Percentiles rank a stretch among this genome's conserved stretches.
Evolutionary conservation across 2,329 filamentous ascomycete genomes (phyloP).

Genomic region (Aspergillus glaucus): DNA sequence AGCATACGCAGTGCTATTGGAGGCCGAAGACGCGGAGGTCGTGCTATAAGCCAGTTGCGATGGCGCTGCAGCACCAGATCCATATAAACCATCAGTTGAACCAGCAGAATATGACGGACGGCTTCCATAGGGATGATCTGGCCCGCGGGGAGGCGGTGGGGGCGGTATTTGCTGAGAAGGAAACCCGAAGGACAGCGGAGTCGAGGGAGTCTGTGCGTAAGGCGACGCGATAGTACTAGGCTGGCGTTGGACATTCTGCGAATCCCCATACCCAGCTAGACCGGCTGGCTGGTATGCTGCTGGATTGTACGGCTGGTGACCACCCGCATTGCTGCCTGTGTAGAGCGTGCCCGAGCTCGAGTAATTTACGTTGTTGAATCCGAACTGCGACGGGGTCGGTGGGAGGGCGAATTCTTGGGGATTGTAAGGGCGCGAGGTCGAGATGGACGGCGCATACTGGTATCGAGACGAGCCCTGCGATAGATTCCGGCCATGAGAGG

Average conservation of each 20-base stretch:
- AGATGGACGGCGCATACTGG: slow-evolving; percentile 19
- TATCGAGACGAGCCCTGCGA: slow-evolving; percentile 48
- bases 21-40: slow-evolving; percentile 14
- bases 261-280: slow-evolving; percentile 19
- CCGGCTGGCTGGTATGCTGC: slow-evolving; percentile 41
- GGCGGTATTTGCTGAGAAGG: slow-evolving; percentile 29
- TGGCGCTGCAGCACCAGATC: slow-evolving; percentile 18
- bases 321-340: slow-evolving; percentile 14
- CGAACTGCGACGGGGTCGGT: slow-evolving; percentile 41
- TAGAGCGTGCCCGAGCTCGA: slow-evolving; percentile 22
- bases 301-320: slow-evolving; percentile 45
- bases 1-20: slow-evolving; percentile 14
- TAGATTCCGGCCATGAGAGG: slow-evolving; percentile 33
- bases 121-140: slow-evolving; percentile 33
- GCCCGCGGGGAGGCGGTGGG: slow-evolving; percentile 32
- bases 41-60: slow-evolving; percentile 23
- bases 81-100: slow-evolving; percentile 14
- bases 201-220: slow-evolving; percentile 24
- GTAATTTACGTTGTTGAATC: slow-evolving; percentile 68
- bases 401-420: slow-evolving; percentile 54
- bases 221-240: slow-evolving; percentile 17
- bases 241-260: slow-evolving; percentile 30
- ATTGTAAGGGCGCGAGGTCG: slow-evolving; percentile 49
- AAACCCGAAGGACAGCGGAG: slow-evolving; percentile 27
- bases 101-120: slow-evolving; percentile 23